phyloP scores from a whole-genome alignment of 352 stramenopile species.

The Phytopythium sindhum region DNA sequence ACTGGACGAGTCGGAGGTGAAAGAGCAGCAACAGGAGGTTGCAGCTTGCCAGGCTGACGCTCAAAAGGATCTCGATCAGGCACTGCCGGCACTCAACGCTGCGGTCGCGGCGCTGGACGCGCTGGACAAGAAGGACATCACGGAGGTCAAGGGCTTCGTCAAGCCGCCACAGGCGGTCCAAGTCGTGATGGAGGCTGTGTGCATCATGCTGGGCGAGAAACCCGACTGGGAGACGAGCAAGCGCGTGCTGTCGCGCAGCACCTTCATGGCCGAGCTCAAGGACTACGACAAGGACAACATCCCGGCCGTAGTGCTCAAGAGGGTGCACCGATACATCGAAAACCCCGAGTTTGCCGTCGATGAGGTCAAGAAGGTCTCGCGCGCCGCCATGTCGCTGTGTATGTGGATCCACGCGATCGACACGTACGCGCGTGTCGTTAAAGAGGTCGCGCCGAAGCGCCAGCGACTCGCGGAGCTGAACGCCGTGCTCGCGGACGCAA shows the following conservation, averaged over 20 bases:
- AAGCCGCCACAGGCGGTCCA: constrained; percentile 82
- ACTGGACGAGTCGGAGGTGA: constrained; percentile 55
- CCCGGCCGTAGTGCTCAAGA: constrained; percentile 49
- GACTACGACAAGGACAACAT: constrained; percentile 88
- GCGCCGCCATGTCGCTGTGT: constrained; percentile 78
- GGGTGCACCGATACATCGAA: constrained; percentile 79
- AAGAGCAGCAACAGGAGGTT: constrained; percentile 62
- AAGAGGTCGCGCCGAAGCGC: constrained; percentile 76
- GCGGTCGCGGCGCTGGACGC: constrained; percentile 74
- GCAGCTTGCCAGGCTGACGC: constrained; percentile 65
- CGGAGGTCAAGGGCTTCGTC: constrained; percentile 82
- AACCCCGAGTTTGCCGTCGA: constrained; percentile 80
- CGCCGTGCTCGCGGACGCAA: constrained; percentile 61
- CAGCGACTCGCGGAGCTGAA: constrained; percentile 75
- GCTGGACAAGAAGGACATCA: constrained; percentile 87
- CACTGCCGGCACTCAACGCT: constrained; percentile 68
- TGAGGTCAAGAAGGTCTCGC: constrained; percentile 80
- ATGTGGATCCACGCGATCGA: constrained; percentile 88
- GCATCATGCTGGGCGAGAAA: constrained; percentile 84
- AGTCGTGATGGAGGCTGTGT: constrained; percentile 86
- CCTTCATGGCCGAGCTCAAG: constrained; percentile 82
- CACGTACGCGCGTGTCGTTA: constrained; percentile 70
- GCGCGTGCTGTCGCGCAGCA: constrained; percentile 59
- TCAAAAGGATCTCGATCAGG: constrained; percentile 67
- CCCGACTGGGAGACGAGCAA: constrained; percentile 86